A percentile compares a stretch with the other conserved stretches of the same genome.
These are phyloP conservation scores for Acanthamoeba triangularis DNA, from an alignment of 208 protist species.

Conservation along the genomic window DNA sequence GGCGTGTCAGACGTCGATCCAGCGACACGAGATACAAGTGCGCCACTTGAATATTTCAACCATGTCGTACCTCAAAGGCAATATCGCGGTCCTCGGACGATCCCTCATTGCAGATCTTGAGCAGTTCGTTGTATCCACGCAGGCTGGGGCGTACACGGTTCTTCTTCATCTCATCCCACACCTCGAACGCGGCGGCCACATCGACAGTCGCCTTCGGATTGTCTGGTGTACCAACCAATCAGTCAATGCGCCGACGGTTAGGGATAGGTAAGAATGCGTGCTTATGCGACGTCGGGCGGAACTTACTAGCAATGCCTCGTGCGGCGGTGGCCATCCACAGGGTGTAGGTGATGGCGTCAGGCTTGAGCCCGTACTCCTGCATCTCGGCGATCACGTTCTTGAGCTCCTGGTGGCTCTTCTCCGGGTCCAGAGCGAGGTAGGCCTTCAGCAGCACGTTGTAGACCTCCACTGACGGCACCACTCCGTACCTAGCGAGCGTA, in stretches of 20 bases:
- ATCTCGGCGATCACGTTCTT: conserved; percentile 27
- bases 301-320: background rate
- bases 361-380: conserved; percentile 10
- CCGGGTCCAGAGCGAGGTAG: conserved; percentile 54
- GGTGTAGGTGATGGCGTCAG: conserved; percentile 51
- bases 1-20: background rate
- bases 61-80: conserved; percentile 17
- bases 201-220: conserved; percentile 22
- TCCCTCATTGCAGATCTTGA: conserved; percentile 49
- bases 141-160: background rate
- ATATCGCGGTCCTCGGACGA: background rate
- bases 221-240: background rate
- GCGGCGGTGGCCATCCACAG: conserved; percentile 55
- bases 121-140: conserved; percentile 60
- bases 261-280: background rate
- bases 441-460: conserved; percentile 74
- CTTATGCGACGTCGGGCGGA: too few relatives aligned
- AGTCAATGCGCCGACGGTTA: too few relatives aligned
- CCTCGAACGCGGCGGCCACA: conserved; percentile 44
- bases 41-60: too few relatives aligned
- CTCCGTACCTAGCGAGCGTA: background rate
- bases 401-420: conserved; percentile 25
- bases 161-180: conserved; percentile 71
- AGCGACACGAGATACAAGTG: background rate
- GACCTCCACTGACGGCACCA: conserved; percentile 20